Evolutionary conservation across 257 asterid species (phyloP), one percentile per base, ranked within the genome.

Genomic region (Nemophila menziesii): DNA sequence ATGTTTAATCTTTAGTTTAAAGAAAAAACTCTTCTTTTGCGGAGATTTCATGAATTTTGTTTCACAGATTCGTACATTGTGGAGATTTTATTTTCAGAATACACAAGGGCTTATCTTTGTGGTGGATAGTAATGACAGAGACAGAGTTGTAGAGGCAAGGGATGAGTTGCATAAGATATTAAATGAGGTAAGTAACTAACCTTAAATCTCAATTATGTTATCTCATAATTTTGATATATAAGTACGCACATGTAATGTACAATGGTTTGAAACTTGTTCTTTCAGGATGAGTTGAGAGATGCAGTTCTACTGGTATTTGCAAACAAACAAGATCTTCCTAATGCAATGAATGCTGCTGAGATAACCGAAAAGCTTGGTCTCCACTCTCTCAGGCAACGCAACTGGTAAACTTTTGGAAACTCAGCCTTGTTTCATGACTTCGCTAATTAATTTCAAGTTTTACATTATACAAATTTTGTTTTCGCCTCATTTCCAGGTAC

Each of bases 51-150:
- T 12, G 53, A 18, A 10, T 34, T 40, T 58, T 22, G n/a, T 61
- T 57, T 23, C 49, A 47, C 69, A 85, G 95, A 85, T 85, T 62
- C 93, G 95, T 51, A 93, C 95, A 47, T 57, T 85, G 75, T 84
- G 95, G 95, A 80, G 95, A 78, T 93, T 80, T 71, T 84, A 84
- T 70, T 84, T 84, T 72, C 95, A 84, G 46, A 84, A 84, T 78
- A 80, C 93, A 16, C 95, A 85, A 55, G 93, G 95, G 39, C 93
- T 80, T 47, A 85, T 85, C 20, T 85, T 80, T 54, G 95, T 85
- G 48, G 93, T 85, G 29, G 95, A 85, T 46, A 85, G 93, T 72
- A 82, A 82, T 56, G 96, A 86, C 55, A 78, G 92, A 67, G 94
- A 82, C 52, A 80, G 92, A 58, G 71, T 78, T 26, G 86, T 75